Evolutionary conservation across 1,284 basidiomycete species (phyloP).

Genomic region (Pisolithus thermaeus): DNA sequence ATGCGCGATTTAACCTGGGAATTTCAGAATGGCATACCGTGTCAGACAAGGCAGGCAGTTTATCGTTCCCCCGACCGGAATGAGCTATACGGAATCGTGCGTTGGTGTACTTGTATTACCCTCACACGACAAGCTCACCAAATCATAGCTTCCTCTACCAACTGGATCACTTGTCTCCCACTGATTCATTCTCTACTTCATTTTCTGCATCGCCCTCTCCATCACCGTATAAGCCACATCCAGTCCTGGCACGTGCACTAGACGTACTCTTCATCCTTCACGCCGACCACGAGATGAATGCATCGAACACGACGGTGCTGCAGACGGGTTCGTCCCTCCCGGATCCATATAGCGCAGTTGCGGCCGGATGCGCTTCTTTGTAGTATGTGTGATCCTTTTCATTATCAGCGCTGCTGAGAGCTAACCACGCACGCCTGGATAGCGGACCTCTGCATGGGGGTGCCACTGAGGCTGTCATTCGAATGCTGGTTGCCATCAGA

Average conservation of each 20-base stretch:
- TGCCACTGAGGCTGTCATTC: constrained; percentile 85
- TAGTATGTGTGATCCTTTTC: constrained; percentile 49
- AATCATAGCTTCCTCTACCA: constrained; percentile 75
- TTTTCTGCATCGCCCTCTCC: constrained; percentile 39
- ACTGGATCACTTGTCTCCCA: constrained; percentile 64
- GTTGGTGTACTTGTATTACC: constrained; percentile 21
- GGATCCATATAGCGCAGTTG: constrained; percentile 81
- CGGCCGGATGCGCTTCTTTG: constrained; percentile 79
- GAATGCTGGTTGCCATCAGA: constrained; percentile 84
- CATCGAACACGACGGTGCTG: constrained; percentile 75
- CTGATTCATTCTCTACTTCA: constrained; percentile 32
- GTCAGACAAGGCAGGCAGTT: constrained; percentile 84
- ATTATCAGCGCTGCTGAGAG: neutral
- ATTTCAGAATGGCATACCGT: constrained; percentile 76
- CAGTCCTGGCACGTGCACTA: constrained; percentile 77
- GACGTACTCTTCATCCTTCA: constrained; percentile 86
- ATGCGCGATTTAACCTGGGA: neutral
- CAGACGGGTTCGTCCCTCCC: constrained; percentile 85
- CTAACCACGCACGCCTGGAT: constrained; percentile 6
- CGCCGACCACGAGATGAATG: constrained; percentile 86
- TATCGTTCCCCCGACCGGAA: constrained; percentile 75
- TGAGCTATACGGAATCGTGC: constrained; percentile 79
- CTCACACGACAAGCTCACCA: neutral
- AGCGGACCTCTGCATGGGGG: constrained; percentile 83
- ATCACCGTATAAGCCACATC: constrained; percentile 61